These are phyloP conservation scores for Amphichorda felina DNA, from an alignment of 2,329 filamentous ascomycete genomes.

Conservation along the genomic window DNA sequence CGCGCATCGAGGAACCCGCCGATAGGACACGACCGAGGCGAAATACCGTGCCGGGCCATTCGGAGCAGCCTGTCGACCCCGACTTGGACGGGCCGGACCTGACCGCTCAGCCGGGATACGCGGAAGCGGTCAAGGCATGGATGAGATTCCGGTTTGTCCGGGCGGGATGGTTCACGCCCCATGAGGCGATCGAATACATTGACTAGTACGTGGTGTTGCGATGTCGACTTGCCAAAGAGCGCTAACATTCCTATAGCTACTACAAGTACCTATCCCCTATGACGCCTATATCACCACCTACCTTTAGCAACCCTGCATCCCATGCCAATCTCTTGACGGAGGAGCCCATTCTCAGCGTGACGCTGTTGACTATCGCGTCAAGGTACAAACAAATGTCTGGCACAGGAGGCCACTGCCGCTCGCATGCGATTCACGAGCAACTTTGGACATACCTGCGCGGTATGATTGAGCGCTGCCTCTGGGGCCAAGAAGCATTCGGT, in stretches of 20 bases:
- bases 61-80: constrained; percentile 32
- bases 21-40: background rate
- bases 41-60: background rate
- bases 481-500: constrained; percentile 93
- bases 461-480: constrained; percentile 91
- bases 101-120: constrained; percentile 41
- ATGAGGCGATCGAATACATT: constrained; percentile 88
- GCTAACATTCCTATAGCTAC: constrained; percentile 43
- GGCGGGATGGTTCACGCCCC: constrained; percentile 89
- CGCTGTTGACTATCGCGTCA: constrained; percentile 81
- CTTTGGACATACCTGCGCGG: constrained; percentile 88
- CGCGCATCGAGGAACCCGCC: constrained; percentile 5
- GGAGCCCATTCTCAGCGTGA: constrained; percentile 87
- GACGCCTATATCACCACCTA: constrained; percentile 86
- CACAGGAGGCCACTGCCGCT: constrained; percentile 69
- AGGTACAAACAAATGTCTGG: constrained; percentile 73
- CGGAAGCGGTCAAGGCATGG: constrained; percentile 77
- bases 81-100: constrained; percentile 29
- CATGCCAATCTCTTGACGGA: constrained; percentile 74
- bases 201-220: constrained; percentile 56
- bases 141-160: constrained; percentile 86
- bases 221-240: background rate
- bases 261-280: constrained; percentile 84
- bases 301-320: constrained; percentile 71
- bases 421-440: constrained; percentile 87